A percentile compares a stretch with the other conserved stretches of the same genome.
Evolutionary conservation across 1,139 yeast species (phyloP).

Genomic region (Saccharomyces hybrid): DNA sequence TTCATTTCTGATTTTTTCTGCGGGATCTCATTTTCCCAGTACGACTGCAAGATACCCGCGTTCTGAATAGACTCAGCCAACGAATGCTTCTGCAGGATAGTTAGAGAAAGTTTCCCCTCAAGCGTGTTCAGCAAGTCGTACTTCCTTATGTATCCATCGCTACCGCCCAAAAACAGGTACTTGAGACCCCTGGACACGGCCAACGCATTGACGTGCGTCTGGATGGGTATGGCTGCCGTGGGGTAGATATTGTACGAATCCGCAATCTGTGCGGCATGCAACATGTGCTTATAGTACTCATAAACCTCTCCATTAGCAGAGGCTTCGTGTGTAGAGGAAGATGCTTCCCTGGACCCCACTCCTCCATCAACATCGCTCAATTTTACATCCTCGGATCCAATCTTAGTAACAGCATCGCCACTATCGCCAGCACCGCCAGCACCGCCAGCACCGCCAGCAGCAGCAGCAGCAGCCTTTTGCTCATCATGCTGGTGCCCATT

Average conservation of each 20-base stretch:
- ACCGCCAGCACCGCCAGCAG: too few species aligned
- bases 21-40: slow-evolving; percentile 97
- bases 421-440: not conserved
- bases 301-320: slow-evolving; percentile 21
- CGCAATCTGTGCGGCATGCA: slow-evolving; percentile 40
- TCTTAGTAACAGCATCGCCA: slow-evolving; percentile 2
- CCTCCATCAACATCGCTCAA: slow-evolving; percentile 29
- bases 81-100: slow-evolving; percentile 87
- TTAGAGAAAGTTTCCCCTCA: slow-evolving; percentile 82
- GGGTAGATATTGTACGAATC: slow-evolving; percentile 54
- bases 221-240: slow-evolving; percentile 64
- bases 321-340: slow-evolving; percentile 15
- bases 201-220: slow-evolving; percentile 64
- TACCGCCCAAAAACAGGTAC: slow-evolving; percentile 92
- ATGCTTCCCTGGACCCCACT: not conserved
- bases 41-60: slow-evolving; percentile 75
- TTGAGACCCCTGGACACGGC: slow-evolving; percentile 77
- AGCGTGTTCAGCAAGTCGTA: slow-evolving; percentile 81
- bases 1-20: slow-evolving; percentile 41
- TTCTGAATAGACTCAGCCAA: slow-evolving; percentile 76
- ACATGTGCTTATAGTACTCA: slow-evolving; percentile 37
- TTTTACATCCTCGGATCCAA: slow-evolving; percentile 29
- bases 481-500: not conserved
- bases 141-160: slow-evolving; percentile 87
- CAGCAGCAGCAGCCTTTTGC: not conserved